phyloP scores from a whole-genome alignment of 495 filamentous ascomycete genomes.

The Lasiosphaeria miniovina region DNA sequence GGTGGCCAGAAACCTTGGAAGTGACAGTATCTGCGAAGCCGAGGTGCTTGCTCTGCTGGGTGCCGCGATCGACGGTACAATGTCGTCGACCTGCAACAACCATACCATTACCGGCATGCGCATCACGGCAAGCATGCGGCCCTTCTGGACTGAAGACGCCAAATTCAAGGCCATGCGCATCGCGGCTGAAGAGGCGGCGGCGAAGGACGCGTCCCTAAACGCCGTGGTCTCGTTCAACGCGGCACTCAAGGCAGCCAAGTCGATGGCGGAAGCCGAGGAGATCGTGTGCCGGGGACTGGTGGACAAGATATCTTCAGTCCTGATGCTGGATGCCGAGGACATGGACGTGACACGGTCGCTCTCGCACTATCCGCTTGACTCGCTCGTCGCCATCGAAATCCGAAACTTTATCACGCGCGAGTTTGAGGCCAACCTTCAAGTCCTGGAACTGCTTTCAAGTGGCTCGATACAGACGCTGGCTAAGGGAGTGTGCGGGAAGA shows the following conservation, averaged over 20 bases:
- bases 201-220: conserved; percentile 34
- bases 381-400: conserved; percentile 53
- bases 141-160: conserved; percentile 51
- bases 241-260: conserved; percentile 40
- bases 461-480: conserved; percentile 48
- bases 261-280: conserved; percentile 42
- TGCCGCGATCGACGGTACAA: conserved; percentile 43
- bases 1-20: conserved; percentile 47
- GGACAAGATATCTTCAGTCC: conserved; percentile 46
- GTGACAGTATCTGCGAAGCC: conserved; percentile 50
- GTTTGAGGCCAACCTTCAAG: conserved; percentile 53
- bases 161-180: conserved; percentile 51
- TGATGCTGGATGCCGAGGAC: conserved; percentile 53
- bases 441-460: conserved; percentile 50
- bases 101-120: conserved; percentile 53
- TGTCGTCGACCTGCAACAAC: conserved; percentile 39
- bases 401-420: conserved; percentile 49
- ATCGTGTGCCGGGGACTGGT: conserved; percentile 45
- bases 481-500: conserved; percentile 49
- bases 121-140: conserved; percentile 42
- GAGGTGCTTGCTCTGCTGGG: conserved; percentile 49
- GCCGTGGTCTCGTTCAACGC: conserved; percentile 40
- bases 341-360: conserved; percentile 47
- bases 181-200: conserved; percentile 43
- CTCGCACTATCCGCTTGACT: conserved; percentile 52